Percentiles rank a stretch among this genome's conserved stretches.
phyloP scores from a whole-genome alignment of 345 rosid species.

The Hypericum androsaemum region DNA sequence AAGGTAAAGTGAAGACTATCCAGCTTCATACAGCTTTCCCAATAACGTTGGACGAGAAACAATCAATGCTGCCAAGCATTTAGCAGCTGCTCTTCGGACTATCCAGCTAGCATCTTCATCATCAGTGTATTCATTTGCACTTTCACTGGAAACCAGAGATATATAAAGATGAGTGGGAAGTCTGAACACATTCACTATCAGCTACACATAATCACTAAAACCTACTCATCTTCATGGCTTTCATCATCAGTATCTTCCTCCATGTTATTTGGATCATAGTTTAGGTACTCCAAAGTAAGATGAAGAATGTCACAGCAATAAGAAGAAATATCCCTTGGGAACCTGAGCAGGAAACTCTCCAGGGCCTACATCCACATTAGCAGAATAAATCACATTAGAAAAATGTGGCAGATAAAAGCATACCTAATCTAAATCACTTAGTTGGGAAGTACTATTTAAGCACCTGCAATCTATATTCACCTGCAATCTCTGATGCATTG shows the following conservation, averaged over 20 bases:
- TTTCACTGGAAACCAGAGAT: constrained; percentile 49
- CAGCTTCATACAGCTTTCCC: constrained; percentile 63
- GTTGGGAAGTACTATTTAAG: neutral
- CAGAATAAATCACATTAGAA: neutral
- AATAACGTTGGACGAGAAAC: constrained; percentile 94
- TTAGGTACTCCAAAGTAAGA: constrained; percentile 75
- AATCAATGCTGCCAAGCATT: constrained; percentile 88
- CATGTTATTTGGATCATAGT: constrained; percentile 98
- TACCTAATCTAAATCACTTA: neutral
- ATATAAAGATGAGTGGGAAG: constrained; percentile 8
- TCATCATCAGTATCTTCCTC: constrained; percentile 97
- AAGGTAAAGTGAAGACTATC: too few species aligned
- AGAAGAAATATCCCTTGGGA: constrained; percentile 83
- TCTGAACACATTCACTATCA: constrained; percentile 17
- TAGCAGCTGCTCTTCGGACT: constrained; percentile 97
- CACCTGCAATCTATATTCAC: constrained; percentile 99
- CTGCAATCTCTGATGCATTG: constrained; percentile 90
- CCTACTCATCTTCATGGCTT: constrained; percentile 87
- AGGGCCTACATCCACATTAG: constrained; percentile 53
- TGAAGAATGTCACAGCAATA: constrained; percentile 78
- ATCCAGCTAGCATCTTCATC: constrained; percentile 99
- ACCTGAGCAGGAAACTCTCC: constrained; percentile 87
- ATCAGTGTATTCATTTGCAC: constrained; percentile 98
- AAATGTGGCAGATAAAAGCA: constrained; percentile 1
- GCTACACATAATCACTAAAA: constrained; percentile 15